Evolutionary conservation across 345 rosid genomes (phyloP), one percentile per base, ranked within the genome.

Genomic region (Pistacia atlantica): DNA sequence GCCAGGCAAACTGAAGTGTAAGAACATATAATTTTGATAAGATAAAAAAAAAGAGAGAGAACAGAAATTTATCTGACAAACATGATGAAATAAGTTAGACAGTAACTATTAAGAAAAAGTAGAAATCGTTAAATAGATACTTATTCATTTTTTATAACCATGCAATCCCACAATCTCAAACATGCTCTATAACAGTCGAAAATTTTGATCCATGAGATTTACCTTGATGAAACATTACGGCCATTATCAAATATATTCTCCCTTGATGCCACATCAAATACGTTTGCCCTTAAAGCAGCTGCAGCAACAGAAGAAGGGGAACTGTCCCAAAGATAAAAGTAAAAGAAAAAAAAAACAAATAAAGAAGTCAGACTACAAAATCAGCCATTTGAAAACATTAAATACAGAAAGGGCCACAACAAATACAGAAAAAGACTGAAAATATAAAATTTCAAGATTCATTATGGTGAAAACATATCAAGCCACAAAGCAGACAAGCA

Each of bases 251-350:
- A 87, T 72, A 75, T 51, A 77, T 82, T 88, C 42, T 84, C 76
- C 72, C 83, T 81, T 66, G 85, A 84, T 77, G 91, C 83, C 85
- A 86, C 69, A 75, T 91, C 92, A 82, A 96, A 92, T 73, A 93
- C 80, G 82, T 90, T 81, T 74, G 87, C 74, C 83, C 85, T 93
- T 79, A 90, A 54, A 72, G 79, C 86, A 65, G 85, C 83, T 51
- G 88, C 86, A 71, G 89, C 91, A 75, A 93, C 88, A 76, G 73
- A 79, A 82, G 97, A 86, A 14, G 98, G 97, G 56, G 89, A 87
- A 85, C 97, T 95, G 86, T 81, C 79, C 49, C 71, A 55, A 73
- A 65, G 82, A 67, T 58, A 71, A 62, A 66, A 52, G 71, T 51
- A 31, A 12, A 10, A 4, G 67, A 56, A 51, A 25, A 33, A 49